Base-by-base conservation (phyloP, 1,284 basidiomycete species). In the Cystobasidiaceae sp. region DNA sequence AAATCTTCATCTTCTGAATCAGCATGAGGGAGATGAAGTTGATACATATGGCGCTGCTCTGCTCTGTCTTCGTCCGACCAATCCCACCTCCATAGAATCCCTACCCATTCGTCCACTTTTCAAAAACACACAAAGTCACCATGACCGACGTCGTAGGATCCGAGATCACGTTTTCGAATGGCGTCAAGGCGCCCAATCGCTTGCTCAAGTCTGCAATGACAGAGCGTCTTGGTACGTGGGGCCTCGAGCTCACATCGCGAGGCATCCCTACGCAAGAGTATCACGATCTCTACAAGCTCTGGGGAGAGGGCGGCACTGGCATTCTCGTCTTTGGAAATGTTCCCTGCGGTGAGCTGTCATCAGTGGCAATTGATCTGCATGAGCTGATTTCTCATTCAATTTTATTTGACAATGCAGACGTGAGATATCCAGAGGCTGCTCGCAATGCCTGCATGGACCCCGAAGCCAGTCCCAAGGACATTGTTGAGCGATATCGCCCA, bases 291-390 rank as follows among this genome's bases (percentile, higher is more conserved):
- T 77, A 77, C 68, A 62, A 74, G 63, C 70, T 72, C 21, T 78
- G 77, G 77, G 76, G 75, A 3, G 57, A 75, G 56, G 77, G 76
- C 13, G 52, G 70, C 25, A 77, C 76, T 30, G 76, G 76, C 21
- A 67, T 67, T 19, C 70, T 71, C 30, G 64, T 73, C 11, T 55
- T 72, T 30, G 75, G 76, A 6, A 77, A 77, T 69, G 68, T 76
- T 8, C 75, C 75, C 23, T 66, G 54, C 33, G 58, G 58, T 60
- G 23, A n/a, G 58, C 71, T 21, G 37, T 34, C 11, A 59, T 69
- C 33, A 11, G 70, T n/a, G n/a, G n/a, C n/a, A n/a, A n/a, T n/a
- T n/a, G n/a, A 74, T 30, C 66, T 71, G 15, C 69, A 72, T 34
- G 64, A 69, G 17, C 68, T 74, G 32, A 75, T n/a, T n/a, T n/a